Evolutionary conservation across 2,329 filamentous ascomycete genomes (phyloP), one percentile per base, ranked within the genome.

Genomic region (Apiospora saccharicola): DNA sequence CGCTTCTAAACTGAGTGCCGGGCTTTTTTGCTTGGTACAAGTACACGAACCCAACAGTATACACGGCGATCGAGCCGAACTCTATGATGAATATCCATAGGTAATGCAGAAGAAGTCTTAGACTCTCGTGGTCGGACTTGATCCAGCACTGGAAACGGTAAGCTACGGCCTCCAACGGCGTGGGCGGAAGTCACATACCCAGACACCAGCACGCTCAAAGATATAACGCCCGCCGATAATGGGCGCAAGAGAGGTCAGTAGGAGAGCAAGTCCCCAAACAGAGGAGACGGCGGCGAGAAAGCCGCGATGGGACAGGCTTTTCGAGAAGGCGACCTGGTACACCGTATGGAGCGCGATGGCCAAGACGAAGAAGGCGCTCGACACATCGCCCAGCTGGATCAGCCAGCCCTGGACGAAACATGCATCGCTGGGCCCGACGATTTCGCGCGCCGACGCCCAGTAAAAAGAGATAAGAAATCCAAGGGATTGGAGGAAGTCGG

Each of bases 381-480:
- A 82, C 37, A 89, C 76, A 76, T 89, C 87, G 64, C 88, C 88
- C 4, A 86, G 85, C 64, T 87, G 86, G 22, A 89, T 82, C n/a
- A 89, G 81, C 79, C 86, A 89, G 53, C 86, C 88, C 78, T 90
- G 88, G 4, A 84, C 84, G 76, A 87, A 88, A 78, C 88, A 90
- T 34, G 84, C 79, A 4, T 78, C 76, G 5, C 83, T 83, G 0
- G 83, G 82, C 3, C 87, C 85, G 16, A 85, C 77, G 37, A 90
- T 83, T 3, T 80, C 79, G 70, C 86, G 81, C 67, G 83, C 73
- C 1, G 81, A 78, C 26, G 86, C 81, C 87, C 87, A 89, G 76
- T 88, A 83, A 64, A 87, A 85, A 44, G 85, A 87, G 69, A 88
- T 80, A 30, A 88, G 71, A 75, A 88, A 88, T 0, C 85, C 83